phyloP scores from a whole-genome alignment of 805 yeast species.

The Saturnispora dispora region DNA sequence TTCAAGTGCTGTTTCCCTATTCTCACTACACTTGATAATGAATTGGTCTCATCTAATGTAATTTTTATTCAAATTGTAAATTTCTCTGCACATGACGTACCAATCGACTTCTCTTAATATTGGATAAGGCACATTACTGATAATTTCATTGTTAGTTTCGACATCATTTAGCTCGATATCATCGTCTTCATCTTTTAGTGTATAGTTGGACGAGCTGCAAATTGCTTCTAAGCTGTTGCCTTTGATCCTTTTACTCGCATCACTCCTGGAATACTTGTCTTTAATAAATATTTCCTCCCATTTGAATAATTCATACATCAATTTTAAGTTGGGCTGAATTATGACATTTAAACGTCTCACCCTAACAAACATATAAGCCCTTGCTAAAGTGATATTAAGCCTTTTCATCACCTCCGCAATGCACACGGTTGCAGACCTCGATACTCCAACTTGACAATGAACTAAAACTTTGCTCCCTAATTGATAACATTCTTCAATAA shows the following conservation, averaged over 20 bases:
- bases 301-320: conserved; percentile 82
- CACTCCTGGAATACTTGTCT: conserved; percentile 7
- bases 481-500: conserved; percentile 47
- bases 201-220: background rate
- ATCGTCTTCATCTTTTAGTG: background rate
- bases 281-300: conserved; percentile 40
- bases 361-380: conserved; percentile 82
- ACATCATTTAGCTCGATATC: background rate
- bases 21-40: too few species aligned
- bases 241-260: background rate
- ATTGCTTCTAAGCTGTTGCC: background rate
- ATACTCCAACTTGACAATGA: conserved; percentile 94
- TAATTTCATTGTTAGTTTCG: conserved; percentile 16
- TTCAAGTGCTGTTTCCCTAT: too few species aligned
- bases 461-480: conserved; percentile 51
- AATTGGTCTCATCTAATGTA: conserved; percentile 31
- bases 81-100: conserved; percentile 79
- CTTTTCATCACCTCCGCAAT: conserved; percentile 91
- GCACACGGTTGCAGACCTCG: conserved; percentile 90
- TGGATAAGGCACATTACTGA: conserved; percentile 24
- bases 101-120: conserved; percentile 69
- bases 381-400: conserved; percentile 52
- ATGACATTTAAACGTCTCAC: conserved; percentile 85
- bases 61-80: conserved; percentile 65
- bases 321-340: conserved; percentile 86